These are phyloP conservation scores for Cryptococcus floricola DNA, from an alignment of 1,284 basidiomycete genomes.

Conservation along the genomic window DNA sequence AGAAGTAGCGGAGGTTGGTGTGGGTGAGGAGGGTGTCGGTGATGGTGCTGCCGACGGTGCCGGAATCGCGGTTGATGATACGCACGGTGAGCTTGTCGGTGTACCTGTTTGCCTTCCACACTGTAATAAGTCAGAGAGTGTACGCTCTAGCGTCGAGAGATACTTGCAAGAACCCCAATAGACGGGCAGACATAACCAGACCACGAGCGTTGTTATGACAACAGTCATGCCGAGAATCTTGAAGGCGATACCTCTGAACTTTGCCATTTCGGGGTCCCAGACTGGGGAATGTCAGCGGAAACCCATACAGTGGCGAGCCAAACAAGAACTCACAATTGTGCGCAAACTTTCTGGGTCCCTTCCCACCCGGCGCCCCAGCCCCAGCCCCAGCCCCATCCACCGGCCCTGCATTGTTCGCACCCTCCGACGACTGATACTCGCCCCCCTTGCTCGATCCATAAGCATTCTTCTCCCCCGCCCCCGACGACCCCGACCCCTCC, in stretches of 20 bases:
- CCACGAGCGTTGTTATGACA: slow-evolving; percentile 35
- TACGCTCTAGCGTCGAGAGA: background rate
- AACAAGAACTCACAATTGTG: slow-evolving; percentile 10
- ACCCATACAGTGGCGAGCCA: background rate
- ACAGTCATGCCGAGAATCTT: slow-evolving; percentile 33
- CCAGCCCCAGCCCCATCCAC: background rate
- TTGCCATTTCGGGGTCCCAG: slow-evolving; percentile 29
- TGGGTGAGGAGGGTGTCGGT: slow-evolving; percentile 18
- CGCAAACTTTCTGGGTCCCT: slow-evolving; percentile 7
- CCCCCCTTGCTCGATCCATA: background rate
- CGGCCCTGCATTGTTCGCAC: slow-evolving; percentile 4
- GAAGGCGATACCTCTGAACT: slow-evolving; percentile 30
- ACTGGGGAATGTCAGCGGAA: slow-evolving; percentile 3
- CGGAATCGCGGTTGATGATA: slow-evolving; percentile 53
- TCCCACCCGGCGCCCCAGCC: background rate
- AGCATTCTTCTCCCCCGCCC: background rate
- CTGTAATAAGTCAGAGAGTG: slow-evolving; percentile 9
- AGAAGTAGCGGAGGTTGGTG: slow-evolving; percentile 33
- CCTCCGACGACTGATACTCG: slow-evolving; percentile 4
- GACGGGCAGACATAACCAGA: slow-evolving; percentile 42
- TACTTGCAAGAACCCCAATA: slow-evolving; percentile 54
- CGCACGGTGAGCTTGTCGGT: slow-evolving; percentile 51
- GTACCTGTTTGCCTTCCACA: slow-evolving; percentile 42
- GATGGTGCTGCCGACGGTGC: slow-evolving; percentile 49
- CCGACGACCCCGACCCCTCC: too few species aligned